These are phyloP conservation scores for Axilococcus clingmanii DNA, from an alignment of 139 green algal species.

Conservation along the genomic window DNA sequence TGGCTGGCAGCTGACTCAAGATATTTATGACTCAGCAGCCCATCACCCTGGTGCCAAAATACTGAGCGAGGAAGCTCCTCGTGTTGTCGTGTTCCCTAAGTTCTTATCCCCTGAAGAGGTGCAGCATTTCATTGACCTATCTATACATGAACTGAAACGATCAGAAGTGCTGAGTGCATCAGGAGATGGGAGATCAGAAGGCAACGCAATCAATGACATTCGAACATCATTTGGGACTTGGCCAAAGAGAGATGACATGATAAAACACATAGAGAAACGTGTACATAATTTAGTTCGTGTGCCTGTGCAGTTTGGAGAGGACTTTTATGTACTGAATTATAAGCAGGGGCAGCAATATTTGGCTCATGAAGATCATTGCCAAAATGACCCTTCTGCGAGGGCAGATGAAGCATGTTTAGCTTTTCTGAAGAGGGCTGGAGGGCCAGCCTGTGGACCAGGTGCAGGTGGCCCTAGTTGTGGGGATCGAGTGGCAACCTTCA, in stretches of 20 bases:
- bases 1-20: constrained; percentile 27
- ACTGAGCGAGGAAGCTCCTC: background rate
- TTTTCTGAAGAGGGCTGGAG: constrained; percentile 26
- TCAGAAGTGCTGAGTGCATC: constrained; percentile 12
- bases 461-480: constrained; percentile 26
- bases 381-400: background rate
- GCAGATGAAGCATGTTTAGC: constrained; percentile 1
- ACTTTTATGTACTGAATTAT: constrained; percentile 27
- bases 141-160: constrained; percentile 3
- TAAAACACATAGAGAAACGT: constrained; percentile 20
- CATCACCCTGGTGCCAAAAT: constrained; percentile 18
- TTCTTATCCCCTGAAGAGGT: constrained; percentile 23
- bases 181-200: no score
- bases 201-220: background rate
- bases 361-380: constrained; percentile 25
- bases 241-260: background rate
- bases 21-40: constrained; percentile 16
- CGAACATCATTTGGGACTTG: constrained; percentile 14
- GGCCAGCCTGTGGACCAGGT: constrained; percentile 20
- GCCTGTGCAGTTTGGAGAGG: constrained; percentile 23
- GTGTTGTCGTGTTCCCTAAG: constrained; percentile 5
- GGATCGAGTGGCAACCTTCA: constrained; percentile 34
- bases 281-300: constrained; percentile 22
- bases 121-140: constrained; percentile 18
- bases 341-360: constrained; percentile 21